Percentiles rank a stretch among this genome's conserved stretches.
Conservation (phyloP, 345 rosid genomes). For the Laguncularia racemosa region DNA sequence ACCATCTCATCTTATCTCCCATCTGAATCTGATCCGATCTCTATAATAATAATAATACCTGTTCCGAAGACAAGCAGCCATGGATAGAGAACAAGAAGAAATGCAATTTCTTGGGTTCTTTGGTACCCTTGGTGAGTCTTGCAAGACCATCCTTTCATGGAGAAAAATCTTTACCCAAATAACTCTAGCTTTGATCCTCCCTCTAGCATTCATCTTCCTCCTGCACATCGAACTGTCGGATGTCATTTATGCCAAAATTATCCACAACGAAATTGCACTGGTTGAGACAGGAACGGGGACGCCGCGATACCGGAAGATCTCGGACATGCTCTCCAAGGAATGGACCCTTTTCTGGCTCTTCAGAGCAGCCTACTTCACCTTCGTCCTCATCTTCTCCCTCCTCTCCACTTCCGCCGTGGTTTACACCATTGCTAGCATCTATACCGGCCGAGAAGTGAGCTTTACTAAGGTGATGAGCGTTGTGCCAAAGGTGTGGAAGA, state of each 20-base stretch:
- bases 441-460: conserved; percentile 29
- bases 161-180: conserved; percentile 43
- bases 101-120: conserved; percentile 44
- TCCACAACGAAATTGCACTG: conserved; percentile 10
- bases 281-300: conserved; percentile 16
- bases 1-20: too few species aligned
- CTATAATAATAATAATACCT: too few species aligned
- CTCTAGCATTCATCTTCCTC: conserved; percentile 44
- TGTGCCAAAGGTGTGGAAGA: conserved; percentile 53
- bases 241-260: conserved; percentile 15
- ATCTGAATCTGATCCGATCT: too few species aligned
- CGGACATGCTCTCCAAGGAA: conserved; percentile 22
- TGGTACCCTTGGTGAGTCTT: conserved; percentile 37
- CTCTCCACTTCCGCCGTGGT: conserved; percentile 52
- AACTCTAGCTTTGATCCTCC: conserved; percentile 42
- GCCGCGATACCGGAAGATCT: conserved; percentile 11
- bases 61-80: conserved; percentile 9
- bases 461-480: conserved; percentile 41
- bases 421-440: conserved; percentile 43
- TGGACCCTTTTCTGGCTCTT: conserved; percentile 22
- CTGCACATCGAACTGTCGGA: conserved; percentile 30
- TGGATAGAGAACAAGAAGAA: conserved; percentile 58
- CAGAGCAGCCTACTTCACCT: conserved; percentile 26
- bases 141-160: conserved; percentile 31
- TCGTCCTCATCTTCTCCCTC: conserved; percentile 28